Percentiles rank a stretch among this genome's conserved stretches.
Evolutionary conservation across 495 filamentous ascomycete species (phyloP).

Genomic region (Penicillium argentinense): DNA sequence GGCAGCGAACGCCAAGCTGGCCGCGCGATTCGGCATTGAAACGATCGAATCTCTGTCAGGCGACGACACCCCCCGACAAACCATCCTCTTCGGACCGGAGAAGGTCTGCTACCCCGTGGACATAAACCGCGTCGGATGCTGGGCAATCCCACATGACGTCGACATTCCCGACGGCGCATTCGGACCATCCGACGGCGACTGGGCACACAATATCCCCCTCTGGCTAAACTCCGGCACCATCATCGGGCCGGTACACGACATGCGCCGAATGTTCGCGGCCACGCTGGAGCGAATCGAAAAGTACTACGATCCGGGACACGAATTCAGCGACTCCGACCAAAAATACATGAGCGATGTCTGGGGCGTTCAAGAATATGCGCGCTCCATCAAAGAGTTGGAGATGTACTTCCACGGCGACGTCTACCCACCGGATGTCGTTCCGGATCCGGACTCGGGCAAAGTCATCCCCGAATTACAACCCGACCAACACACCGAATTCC

Average conservation of each 20-base stretch:
- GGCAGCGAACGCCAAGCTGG: conserved; percentile 8
- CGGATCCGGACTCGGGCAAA: background rate
- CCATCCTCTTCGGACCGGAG: conserved; percentile 16
- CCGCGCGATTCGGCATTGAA: conserved; percentile 5
- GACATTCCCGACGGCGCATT: conserved; percentile 12
- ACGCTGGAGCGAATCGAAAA: conserved; percentile 11
- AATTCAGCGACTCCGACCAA: conserved; percentile 19
- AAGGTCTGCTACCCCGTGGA: conserved; percentile 16
- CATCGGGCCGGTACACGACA: conserved; percentile 15
- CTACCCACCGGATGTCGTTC: conserved; percentile 1
- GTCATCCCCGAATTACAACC: conserved; percentile 3
- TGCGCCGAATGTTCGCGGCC: conserved; percentile 12
- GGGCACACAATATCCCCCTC: conserved; percentile 3
- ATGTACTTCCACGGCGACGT: conserved; percentile 16
- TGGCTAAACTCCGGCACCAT: conserved; percentile 22
- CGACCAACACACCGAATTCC: conserved; percentile 9
- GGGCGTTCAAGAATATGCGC: conserved; percentile 16
- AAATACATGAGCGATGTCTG: conserved; percentile 19
- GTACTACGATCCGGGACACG: conserved; percentile 8
- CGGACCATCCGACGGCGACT: conserved; percentile 11
- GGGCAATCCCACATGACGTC: conserved; percentile 11
- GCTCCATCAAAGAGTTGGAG: conserved; percentile 1
- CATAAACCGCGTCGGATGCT: conserved; percentile 10
- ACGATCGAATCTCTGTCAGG: background rate
- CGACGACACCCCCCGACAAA: conserved; percentile 9